Evolutionary conservation across 192 early-diverging fungal genomes (phyloP).

Genomic region (Diversispora eburnea): DNA sequence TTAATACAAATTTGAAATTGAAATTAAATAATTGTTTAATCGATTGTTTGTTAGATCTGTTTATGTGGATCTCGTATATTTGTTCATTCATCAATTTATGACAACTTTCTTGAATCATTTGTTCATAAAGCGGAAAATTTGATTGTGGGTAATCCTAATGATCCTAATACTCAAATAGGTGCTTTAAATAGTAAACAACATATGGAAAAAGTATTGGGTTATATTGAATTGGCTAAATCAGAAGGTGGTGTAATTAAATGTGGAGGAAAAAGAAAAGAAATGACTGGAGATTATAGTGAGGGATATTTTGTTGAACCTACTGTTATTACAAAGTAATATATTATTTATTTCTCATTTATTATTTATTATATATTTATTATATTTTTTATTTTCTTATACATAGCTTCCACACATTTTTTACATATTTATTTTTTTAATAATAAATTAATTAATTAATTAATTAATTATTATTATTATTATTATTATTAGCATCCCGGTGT

Average conservation of each 20-base stretch:
- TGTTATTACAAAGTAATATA: slow-evolving; percentile 57
- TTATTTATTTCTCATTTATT: not conserved
- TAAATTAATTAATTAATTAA: too few species aligned
- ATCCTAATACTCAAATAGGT: slow-evolving; percentile 54
- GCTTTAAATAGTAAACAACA: slow-evolving; percentile 63
- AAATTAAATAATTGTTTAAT: not conserved
- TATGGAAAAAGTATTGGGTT: slow-evolving; percentile 65
- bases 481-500: slow-evolving; percentile 33
- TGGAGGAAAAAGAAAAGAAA: slow-evolving; percentile 41
- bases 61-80: slow-evolving; percentile 68
- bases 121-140: slow-evolving; percentile 44
- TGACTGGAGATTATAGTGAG: slow-evolving; percentile 44
- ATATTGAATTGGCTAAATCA: slow-evolving; percentile 59
- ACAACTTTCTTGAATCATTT: slow-evolving; percentile 53
- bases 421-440: too few species aligned
- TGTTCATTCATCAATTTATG: slow-evolving; percentile 60
- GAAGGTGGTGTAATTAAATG: slow-evolving; percentile 60
- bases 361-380: not conserved
- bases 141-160: slow-evolving; percentile 59
- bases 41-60: slow-evolving; percentile 46
- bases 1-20: not conserved
- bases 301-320: slow-evolving; percentile 76
- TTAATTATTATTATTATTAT: too few species aligned
- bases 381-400: not conserved
- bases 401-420: too few species aligned